Base-by-base conservation (phyloP, 2,329 filamentous ascomycete genomes). In the Emmonsia crescens region DNA sequence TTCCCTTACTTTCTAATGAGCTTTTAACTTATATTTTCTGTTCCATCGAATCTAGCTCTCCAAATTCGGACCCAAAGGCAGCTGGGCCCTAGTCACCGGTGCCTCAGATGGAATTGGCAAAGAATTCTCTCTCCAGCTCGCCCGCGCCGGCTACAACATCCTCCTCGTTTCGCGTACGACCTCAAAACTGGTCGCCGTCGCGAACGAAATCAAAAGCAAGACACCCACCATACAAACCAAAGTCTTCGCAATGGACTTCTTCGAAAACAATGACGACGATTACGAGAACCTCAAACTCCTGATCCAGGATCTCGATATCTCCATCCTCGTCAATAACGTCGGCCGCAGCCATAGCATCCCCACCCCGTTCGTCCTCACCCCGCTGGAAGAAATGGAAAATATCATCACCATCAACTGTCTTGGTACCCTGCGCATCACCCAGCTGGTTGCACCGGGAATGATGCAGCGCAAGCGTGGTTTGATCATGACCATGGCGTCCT, bases 91-190 rank as follows among this genome's bases (percentile, higher is more conserved):
- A 61, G 83, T 99, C 48, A 99, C 94, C 31, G 94, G 94, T 65
- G 94, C 93, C 59, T 96, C 92, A 12, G 94, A 99, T 76, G 95
- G 94, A 66, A 86, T 99, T 65, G 94, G 94, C 73, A 97, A 96
- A 78, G 94, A 99, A 78, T 99, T 91, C 74, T 91, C 93, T 44
- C 82, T 88, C 38, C 91, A 97, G 75, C 86, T 99, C 62, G 92
- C 94, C 29, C 81, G 85, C 64, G 92, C 94, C 74, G 92, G 92
- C 70, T 99, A 93, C 85, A 97, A 96, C 77, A 81, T 97, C 68
- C 80, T 99, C 65, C 89, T 99, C 68, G 87, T 99, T 64, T 97
- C 94, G 54, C 92, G 95, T 70, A 97, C 95, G n/a, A 83, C 89
- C 68, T 90, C 90, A 48, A 99, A 99, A 78, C 87, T 99, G 67